Base-by-base conservation (phyloP, 371 early-diverging fungal species). In the Smittium culicis region DNA sequence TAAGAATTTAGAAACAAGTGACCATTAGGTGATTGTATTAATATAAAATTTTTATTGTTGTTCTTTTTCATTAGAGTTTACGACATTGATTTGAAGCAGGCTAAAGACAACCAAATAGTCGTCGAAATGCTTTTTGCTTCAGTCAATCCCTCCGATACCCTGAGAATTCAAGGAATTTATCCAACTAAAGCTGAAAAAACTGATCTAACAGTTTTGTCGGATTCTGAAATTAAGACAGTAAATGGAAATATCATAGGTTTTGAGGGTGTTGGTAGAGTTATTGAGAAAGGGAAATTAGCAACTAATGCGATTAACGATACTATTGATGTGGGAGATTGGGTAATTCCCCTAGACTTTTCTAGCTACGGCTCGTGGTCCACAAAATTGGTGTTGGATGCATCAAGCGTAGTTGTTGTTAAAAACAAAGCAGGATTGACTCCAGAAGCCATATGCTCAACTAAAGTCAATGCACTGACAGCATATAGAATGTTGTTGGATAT, bases 391-490 rank as follows among this genome's bases (percentile, higher is more conserved):
- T 29, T 35, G 14, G n/a, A 29, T 33, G 32, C 65, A 11, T 25
- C 2, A 24, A 16, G 29, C 11, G 31, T 61, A 1, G 8, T 35
- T 29, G 55, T 58, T 32, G 31, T 5, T 14, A 70, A 64, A 34
- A 72, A 75, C 70, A 72, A 58, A 2, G 25, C 1, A 0, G 67
- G 66, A 1, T 34, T 90, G n/a, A 79, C 85, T 14, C 66, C 80
- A 16, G 73, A 87, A 34, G 81, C 83, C 58, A 79, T 84, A 34
- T 91, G 91, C 11, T 90, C 91, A 0, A 69, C 94, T 29, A 83
- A 86, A 8, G 94, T 97, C n/a, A 96, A 97, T 72, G 90, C 93
- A 2, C 84, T 86, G 71, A 89, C 92, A 20, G 98, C 96, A 8
- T 96, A 91, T 77, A 80, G 94, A 14, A 87, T 96, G 89, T 74